Evolutionary conservation across 164 flowering plant species (phyloP).

Genomic region (Protea cynaroides): DNA sequence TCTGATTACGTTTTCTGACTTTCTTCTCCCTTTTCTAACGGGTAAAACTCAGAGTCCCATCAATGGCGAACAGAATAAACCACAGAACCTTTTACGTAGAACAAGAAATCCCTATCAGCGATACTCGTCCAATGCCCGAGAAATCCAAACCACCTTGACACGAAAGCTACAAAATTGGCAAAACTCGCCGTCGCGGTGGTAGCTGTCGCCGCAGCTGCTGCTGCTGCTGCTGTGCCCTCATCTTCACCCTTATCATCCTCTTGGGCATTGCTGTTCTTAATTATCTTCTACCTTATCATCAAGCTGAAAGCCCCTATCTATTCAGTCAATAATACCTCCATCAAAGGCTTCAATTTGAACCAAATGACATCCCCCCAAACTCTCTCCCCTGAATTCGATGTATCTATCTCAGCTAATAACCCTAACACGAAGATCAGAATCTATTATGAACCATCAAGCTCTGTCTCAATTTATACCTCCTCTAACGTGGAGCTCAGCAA

Average conservation of each 20-base stretch:
- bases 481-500: constrained; percentile 26
- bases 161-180: constrained; percentile 19
- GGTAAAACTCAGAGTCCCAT: too few relatives aligned
- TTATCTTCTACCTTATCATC: constrained; percentile 58
- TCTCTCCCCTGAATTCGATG: constrained; percentile 58
- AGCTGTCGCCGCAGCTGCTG: constrained; percentile 18
- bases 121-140: background rate
- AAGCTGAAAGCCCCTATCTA: constrained; percentile 49
- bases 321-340: constrained; percentile 41
- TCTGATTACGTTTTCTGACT: too few relatives aligned
- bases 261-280: constrained; percentile 29
- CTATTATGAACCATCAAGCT: constrained; percentile 47
- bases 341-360: constrained; percentile 53
- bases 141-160: constrained; percentile 21
- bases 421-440: constrained; percentile 65
- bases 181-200: constrained; percentile 10
- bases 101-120: too few relatives aligned
- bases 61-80: too few relatives aligned
- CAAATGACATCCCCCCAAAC: constrained; percentile 4
- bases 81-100: too few relatives aligned
- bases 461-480: constrained; percentile 35
- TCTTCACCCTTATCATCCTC: constrained; percentile 25
- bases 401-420: constrained; percentile 53
- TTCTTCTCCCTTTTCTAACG: too few relatives aligned
- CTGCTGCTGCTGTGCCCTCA: constrained; percentile 39